phyloP scores from a whole-genome alignment of 169 alveolate genomes.

The Plasmodium sp. region DNA sequence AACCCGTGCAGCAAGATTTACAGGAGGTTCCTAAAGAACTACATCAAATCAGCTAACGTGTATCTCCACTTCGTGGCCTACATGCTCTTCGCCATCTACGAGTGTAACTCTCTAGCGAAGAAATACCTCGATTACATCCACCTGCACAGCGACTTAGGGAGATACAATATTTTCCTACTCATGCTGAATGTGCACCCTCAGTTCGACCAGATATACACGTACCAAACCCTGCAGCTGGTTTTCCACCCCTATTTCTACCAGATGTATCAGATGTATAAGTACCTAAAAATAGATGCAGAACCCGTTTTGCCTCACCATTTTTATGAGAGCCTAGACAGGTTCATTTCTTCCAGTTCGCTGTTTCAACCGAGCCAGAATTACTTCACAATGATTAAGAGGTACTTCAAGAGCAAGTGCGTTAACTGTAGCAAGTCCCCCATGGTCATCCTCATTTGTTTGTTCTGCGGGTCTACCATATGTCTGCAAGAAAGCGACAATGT shows the following conservation, averaged over 20 bases:
- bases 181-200: conserved; percentile 22
- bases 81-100: conserved; percentile 53
- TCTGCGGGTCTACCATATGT: conserved; percentile 62
- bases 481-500: conserved; percentile 23
- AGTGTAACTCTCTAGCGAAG: conserved; percentile 18
- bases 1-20: conserved; percentile 25
- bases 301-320: conserved; percentile 44
- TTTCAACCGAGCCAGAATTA: conserved; percentile 59
- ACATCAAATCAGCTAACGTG: conserved; percentile 49
- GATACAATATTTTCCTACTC: conserved; percentile 36
- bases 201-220: conserved; percentile 28
- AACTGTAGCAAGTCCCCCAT: conserved; percentile 39
- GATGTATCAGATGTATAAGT: conserved; percentile 49
- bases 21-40: conserved; percentile 28
- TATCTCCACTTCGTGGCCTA: conserved; percentile 46
- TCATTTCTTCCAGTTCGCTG: conserved; percentile 23
- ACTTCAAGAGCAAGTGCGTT: conserved; percentile 54
- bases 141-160: conserved; percentile 36
- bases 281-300: conserved; percentile 53
- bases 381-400: conserved; percentile 42
- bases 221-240: conserved; percentile 26
- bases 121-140: conserved; percentile 51
- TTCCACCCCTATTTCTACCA: conserved; percentile 53
- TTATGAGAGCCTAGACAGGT: conserved; percentile 41
- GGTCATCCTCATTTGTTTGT: conserved; percentile 31